Evolutionary conservation across 768 basidiomycete species (phyloP), one percentile per base, ranked within the genome.

Genomic region (Cyathus striatus): DNA sequence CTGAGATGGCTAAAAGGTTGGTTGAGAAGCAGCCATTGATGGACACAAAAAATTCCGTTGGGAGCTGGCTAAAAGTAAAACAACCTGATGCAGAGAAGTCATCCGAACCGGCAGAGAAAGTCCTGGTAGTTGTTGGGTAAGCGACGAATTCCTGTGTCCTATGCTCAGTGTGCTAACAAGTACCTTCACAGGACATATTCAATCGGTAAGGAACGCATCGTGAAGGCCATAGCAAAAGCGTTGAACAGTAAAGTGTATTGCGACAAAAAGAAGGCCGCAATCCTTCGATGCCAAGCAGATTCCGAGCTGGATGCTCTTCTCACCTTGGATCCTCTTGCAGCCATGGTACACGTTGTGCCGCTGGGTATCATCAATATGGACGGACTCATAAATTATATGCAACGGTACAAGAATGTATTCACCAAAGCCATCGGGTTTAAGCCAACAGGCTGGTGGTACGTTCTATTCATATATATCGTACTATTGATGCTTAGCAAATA

Each of bases 371-470:
- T 97, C 46, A 76, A 79, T 3, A 76, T 81, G 0, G 94, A 98
- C 52, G 75, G 77, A 43, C 72, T 99, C 24, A 80, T 81, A 56
- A 63, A 66, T 2, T 98, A 99, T 55, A 65, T 90, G 17, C 79
- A 81, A 33, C 79, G 79, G 5, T 90, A 83, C 56, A 78, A 84
- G 41, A 80, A 80, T 4, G 71, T 66, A 10, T 98, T 85, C 57
- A 75, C 72, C 38, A 81, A 76, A 41, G 78, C 79, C 1, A 71
- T 96, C 10, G 94, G 86, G 0, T 87, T 98, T 51, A 68, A 94
- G 44, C 96, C 96, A 0, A 98, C 96, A 0, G 96, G 96, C 25
- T 98, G 95, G 95, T 89, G 90, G 81, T 96, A 46, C 58, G 89
- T 76, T n/a, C 13, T 57, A 41, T 30, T 35, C 16, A 35, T 30